A percentile compares a stretch with the other conserved stretches of the same genome.
Conservation (phyloP, 768 basidiomycete species). For the Panellus pusillus region DNA sequence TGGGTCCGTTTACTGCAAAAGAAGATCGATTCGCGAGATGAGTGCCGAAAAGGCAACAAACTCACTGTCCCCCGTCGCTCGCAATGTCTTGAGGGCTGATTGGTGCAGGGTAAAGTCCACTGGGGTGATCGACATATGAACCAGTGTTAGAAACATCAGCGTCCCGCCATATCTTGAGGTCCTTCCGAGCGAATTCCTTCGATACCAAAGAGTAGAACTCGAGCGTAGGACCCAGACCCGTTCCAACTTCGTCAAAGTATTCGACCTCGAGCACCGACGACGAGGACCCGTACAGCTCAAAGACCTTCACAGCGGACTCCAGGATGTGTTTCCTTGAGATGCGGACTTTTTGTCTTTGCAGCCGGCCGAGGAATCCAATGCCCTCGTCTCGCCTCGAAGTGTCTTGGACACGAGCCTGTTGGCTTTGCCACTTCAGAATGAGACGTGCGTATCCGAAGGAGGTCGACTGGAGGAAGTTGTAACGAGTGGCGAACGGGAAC, state of each 20-base stretch:
- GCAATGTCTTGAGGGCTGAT: slow-evolving; percentile 66
- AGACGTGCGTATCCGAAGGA: slow-evolving; percentile 97
- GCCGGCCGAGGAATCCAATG: slow-evolving; percentile 87
- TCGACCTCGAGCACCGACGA: slow-evolving; percentile 95
- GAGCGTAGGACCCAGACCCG: slow-evolving; percentile 93
- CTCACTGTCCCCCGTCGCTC: slow-evolving; percentile 76
- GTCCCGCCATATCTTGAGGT: slow-evolving; percentile 91
- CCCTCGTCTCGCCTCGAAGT: slow-evolving; percentile 84
- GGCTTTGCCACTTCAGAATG: slow-evolving; percentile 92
- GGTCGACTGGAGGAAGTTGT: slow-evolving; percentile 95
- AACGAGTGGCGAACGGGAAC: slow-evolving; percentile 97
- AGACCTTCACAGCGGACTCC: slow-evolving; percentile 94
- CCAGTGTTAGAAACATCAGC: slow-evolving; percentile 63
- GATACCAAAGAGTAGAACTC: slow-evolving; percentile 99
- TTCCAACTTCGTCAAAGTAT: slow-evolving; percentile 98
- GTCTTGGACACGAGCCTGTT: slow-evolving; percentile 77
- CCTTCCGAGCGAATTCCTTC: slow-evolving; percentile 87
- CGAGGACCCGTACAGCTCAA: slow-evolving; percentile 94
- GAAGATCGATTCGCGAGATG: slow-evolving; percentile 7
- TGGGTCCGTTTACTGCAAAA: slow-evolving; percentile 73
- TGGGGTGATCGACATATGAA: slow-evolving; percentile 79
- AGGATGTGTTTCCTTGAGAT: slow-evolving; percentile 94
- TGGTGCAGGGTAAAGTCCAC: slow-evolving; percentile 88
- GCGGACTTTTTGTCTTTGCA: slow-evolving; percentile 94
- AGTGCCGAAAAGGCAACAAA: slow-evolving; percentile 12